Evolutionary conservation across 1,139 yeast genomes (phyloP).

Genomic region (Taphrina flavorubra): DNA sequence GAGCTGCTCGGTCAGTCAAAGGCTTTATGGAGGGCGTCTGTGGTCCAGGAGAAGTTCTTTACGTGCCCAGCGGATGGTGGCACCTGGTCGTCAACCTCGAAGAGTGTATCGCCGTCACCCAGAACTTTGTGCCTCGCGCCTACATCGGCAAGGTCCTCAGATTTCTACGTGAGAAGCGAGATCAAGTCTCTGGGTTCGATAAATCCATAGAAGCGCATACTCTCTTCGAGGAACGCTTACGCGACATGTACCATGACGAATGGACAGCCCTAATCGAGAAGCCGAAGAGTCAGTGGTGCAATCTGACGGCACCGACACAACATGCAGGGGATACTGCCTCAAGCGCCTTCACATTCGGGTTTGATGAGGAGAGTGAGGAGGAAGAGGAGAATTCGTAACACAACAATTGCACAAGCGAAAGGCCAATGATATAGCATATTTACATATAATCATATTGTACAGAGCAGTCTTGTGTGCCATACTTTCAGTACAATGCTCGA

Average conservation of each 20-base stretch:
- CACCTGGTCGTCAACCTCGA: slow-evolving; percentile 84
- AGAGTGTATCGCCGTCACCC: slow-evolving; percentile 80
- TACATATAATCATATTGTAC: neutral
- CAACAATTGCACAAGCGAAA: neutral
- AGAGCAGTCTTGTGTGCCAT: neutral
- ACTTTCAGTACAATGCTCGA: slow-evolving; percentile 48
- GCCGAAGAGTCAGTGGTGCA: slow-evolving; percentile 9
- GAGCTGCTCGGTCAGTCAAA: slow-evolving; percentile 58
- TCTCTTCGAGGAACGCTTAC: slow-evolving; percentile 22
- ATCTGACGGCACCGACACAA: neutral
- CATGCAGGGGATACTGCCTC: neutral
- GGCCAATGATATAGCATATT: neutral
- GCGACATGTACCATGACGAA: slow-evolving; percentile 27
- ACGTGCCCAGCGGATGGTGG: slow-evolving; percentile 97
- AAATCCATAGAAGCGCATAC: slow-evolving; percentile 5
- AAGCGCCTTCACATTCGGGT: slow-evolving; percentile 27
- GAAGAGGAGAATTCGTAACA: neutral
- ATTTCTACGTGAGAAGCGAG: slow-evolving; percentile 69
- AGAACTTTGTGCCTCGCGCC: slow-evolving; percentile 78
- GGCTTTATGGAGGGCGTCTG: slow-evolving; percentile 72
- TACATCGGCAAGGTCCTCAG: slow-evolving; percentile 60
- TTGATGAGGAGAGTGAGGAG: slow-evolving; percentile 11
- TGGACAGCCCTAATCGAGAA: slow-evolving; percentile 8
- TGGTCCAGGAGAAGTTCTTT: slow-evolving; percentile 80
- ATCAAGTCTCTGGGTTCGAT: slow-evolving; percentile 77